Evolutionary conservation across 441 rosid species (phyloP), one percentile per base, ranked within the genome.

Genomic region (Capsella rubella): DNA sequence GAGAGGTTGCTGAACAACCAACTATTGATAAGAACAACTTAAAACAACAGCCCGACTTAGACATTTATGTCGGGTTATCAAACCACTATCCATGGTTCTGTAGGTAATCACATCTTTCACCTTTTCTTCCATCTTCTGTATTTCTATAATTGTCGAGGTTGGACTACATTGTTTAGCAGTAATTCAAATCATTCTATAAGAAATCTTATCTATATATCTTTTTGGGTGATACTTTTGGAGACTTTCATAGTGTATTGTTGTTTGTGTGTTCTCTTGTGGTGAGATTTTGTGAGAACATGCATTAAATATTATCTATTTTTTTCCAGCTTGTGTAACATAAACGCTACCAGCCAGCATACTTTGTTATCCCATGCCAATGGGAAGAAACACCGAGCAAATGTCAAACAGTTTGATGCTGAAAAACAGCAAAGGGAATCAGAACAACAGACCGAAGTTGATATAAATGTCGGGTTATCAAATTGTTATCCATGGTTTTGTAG

Each of bases 401-500:
- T 90, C 27, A 75, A 90, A 49, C 90, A 85, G 37, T 77, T 86
- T 64, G 91, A 87, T 86, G 86, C 89, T 50, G 84, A 82, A 58
- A 90, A 9, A 56, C 14, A 32, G 14, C 42, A 84, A 77, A 78
- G 80, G 55, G 82, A 81, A 74, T 67, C 64, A 7, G 86, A 83
- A 69, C 85, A 76, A 54, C 81, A 84, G 34, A 87, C 87, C 13
- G 92, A 89, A 63, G 64, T 89, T 64, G 93, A 91, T 82, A 80
- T 86, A 57, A 78, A 75, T 47, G 90, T 89, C 11, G 98, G 97
- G 6, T 74, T 94, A 56, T 85, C 97, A 11, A 80, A 85, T 25
- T 85, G 89, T 2, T 89, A 94, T 57, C 99, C 99, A 3, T 92
- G 99, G 99, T 86, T 87, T 86, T 94, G 97, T 79, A 90, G 99